A percentile compares a stretch with the other conserved stretches of the same genome.
These are phyloP conservation scores for Taiwanofungus camphoratus DNA, from an alignment of 1,284 basidiomycete species.

Conservation along the genomic window DNA sequence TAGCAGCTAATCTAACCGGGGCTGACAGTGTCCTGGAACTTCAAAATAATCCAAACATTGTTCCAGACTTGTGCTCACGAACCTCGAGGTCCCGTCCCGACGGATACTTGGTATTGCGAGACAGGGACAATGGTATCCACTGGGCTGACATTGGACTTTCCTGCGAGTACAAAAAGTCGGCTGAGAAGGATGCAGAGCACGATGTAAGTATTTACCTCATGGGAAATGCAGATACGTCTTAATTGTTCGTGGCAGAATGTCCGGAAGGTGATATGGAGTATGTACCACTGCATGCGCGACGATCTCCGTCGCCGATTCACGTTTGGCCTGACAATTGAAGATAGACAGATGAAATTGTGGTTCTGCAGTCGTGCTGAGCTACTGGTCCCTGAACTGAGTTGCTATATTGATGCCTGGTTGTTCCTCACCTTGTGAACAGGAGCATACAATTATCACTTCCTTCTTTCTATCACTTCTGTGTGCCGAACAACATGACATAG, in stretches of 20 bases:
- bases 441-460: background rate
- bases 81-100: background rate
- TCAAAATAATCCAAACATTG: background rate
- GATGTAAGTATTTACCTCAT: background rate
- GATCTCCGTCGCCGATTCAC: background rate
- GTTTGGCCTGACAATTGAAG: background rate
- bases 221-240: background rate
- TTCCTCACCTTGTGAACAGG: background rate
- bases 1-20: background rate
- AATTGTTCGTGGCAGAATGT: background rate
- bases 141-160: background rate
- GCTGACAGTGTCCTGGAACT: background rate
- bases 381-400: background rate
- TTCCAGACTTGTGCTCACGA: background rate
- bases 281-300: background rate
- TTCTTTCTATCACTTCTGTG: constrained; percentile 3
- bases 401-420: background rate
- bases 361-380: too few relatives aligned
- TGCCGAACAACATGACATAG: background rate
- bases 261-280: background rate
- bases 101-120: background rate
- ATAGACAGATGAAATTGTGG: background rate
- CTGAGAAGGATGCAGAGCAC: background rate
- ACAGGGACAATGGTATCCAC: background rate
- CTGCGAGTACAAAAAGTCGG: background rate